Evolutionary conservation across 176 grass and related monocot genomes (phyloP), one percentile per base, ranked within the genome.

Genomic region (Aegilops umbellulata): DNA sequence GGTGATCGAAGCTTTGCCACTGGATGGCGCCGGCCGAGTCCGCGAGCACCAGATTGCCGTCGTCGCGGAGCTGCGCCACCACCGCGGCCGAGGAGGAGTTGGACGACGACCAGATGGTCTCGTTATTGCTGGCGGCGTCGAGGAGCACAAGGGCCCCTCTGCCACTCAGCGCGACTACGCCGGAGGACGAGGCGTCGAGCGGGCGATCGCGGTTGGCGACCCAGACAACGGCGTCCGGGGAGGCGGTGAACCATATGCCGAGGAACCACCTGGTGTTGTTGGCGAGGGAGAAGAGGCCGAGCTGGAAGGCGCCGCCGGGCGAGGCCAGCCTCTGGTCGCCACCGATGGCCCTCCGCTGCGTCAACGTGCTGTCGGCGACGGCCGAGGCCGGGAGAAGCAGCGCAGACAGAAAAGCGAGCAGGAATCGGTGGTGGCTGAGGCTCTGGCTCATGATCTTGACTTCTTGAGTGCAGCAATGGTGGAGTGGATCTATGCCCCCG

Each of bases 1-100:
- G 93, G 70, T 92, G 82, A 19, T 92, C 88, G 86, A 92, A 90
- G 87, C 87, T 95, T 69, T 95, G 85, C 90, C 93, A 95, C 10
- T 79, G 8, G 25, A 84, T 36, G 31, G 7, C 69, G 25, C 80
- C 84, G 9, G 53, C 7, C 26, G 25, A 4, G 74, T 84, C 84
- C 32, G 41, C 57, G 7, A 94, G 13, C 72, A 88, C 84, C 78
- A 94, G 78, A 71, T 94, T 94, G 34, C 93, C 93, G 10, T 90
- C 62, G 77, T 92, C 87, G 0, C 1, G 82, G 42, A 94, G 93
- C 76, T 64, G 84, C 32, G 82, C 80, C 10, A 64, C 77, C 30
- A 16, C 60, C 5, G 22, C n/a, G 27, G 91, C 35, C 3, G 82
- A 64, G 23, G 91, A 81, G 70, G 91, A 81, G 70, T 79, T 80